A percentile compares a stretch with the other conserved stretches of the same genome.
These are phyloP conservation scores for Hyphopichia homilentoma DNA, from an alignment of 805 yeast genomes.

Conservation along the genomic window DNA sequence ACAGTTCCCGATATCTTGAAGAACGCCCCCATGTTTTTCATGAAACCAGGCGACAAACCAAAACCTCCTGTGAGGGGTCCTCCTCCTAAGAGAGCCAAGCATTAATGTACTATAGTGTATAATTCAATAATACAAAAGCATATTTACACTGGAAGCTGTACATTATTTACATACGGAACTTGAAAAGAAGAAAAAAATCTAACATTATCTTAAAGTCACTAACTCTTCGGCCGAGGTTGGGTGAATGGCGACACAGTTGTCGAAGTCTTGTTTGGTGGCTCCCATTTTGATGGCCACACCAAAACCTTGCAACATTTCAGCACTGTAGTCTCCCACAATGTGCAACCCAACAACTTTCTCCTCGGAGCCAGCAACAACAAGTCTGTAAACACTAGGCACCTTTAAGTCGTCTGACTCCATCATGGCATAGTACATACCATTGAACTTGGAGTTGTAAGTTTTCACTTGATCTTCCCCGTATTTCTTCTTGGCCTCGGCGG, in stretches of 20 bases:
- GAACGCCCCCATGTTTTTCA: slow-evolving; percentile 83
- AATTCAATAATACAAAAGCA: too few relatives aligned
- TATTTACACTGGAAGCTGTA: too few relatives aligned
- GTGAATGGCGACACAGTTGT: slow-evolving; percentile 94
- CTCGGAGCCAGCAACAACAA: slow-evolving; percentile 70
- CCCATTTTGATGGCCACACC: slow-evolving; percentile 99
- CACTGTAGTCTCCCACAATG: slow-evolving; percentile 82
- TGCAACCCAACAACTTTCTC: slow-evolving; percentile 97
- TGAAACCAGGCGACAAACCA: slow-evolving; percentile 56
- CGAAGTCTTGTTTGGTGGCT: slow-evolving; percentile 95
- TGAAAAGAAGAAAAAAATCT: too few relatives aligned
- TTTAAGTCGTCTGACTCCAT: slow-evolving; percentile 58
- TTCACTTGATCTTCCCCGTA: slow-evolving; percentile 80
- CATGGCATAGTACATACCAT: slow-evolving; percentile 92
- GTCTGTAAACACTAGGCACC: slow-evolving; percentile 83
- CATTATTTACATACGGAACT: too few relatives aligned
- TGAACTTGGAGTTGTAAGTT: slow-evolving; percentile 77
- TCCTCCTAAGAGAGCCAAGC: slow-evolving; percentile 32
- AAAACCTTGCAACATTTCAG: slow-evolving; percentile 96
- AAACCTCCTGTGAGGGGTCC: slow-evolving; percentile 71
- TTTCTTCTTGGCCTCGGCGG: slow-evolving; percentile 69
- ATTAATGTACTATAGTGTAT: slow-evolving; percentile 8
- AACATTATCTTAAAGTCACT: slow-evolving; percentile 66
- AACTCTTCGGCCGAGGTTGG: slow-evolving; percentile 98
- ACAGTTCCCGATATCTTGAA: slow-evolving; percentile 83